Evolutionary conservation across 129 eudicot species (phyloP).

Genomic region (Flaveria sonorensis): DNA sequence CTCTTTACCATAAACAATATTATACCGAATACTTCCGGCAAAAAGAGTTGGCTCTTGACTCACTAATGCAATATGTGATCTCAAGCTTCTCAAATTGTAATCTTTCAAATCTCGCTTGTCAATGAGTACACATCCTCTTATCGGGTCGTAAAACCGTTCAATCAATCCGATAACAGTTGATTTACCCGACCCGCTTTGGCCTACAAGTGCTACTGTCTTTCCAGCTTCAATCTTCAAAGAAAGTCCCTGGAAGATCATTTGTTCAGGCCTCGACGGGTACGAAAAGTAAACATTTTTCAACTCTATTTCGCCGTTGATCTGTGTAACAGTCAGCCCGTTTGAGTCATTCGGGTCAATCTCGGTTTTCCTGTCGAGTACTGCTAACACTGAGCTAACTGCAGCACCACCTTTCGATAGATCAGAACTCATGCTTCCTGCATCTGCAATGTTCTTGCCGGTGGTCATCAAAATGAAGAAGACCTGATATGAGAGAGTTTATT

Average conservation of each 20-base stretch:
- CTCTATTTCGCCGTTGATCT: slow-evolving; percentile 55
- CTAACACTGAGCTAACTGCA: slow-evolving; percentile 62
- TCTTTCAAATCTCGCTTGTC: slow-evolving; percentile 54
- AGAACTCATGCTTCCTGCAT: slow-evolving; percentile 84
- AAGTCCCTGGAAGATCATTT: slow-evolving; percentile 65
- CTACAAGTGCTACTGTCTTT: slow-evolving; percentile 72
- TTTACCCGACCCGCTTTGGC: slow-evolving; percentile 87
- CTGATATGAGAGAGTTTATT: not conserved
- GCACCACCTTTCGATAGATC: slow-evolving; percentile 70
- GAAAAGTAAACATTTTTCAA: slow-evolving; percentile 51
- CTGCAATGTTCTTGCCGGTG: slow-evolving; percentile 80
- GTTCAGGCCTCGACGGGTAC: slow-evolving; percentile 76
- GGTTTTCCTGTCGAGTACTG: slow-evolving; percentile 56
- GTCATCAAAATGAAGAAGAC: slow-evolving; percentile 82
- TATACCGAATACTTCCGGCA: slow-evolving; percentile 65
- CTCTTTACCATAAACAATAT: slow-evolving; percentile 68
- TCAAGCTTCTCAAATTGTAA: slow-evolving; percentile 63
- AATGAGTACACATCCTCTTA: slow-evolving; percentile 53
- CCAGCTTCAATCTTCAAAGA: slow-evolving; percentile 71
- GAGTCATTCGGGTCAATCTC: slow-evolving; percentile 60
- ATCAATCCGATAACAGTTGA: slow-evolving; percentile 70
- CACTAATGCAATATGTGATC: slow-evolving; percentile 68
- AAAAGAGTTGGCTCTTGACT: slow-evolving; percentile 85
- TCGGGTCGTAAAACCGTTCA: slow-evolving; percentile 74
- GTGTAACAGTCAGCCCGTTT: slow-evolving; percentile 36